Evolutionary conservation across 768 basidiomycete genomes (phyloP).

Genomic region (Leucocoprinus sp.): DNA sequence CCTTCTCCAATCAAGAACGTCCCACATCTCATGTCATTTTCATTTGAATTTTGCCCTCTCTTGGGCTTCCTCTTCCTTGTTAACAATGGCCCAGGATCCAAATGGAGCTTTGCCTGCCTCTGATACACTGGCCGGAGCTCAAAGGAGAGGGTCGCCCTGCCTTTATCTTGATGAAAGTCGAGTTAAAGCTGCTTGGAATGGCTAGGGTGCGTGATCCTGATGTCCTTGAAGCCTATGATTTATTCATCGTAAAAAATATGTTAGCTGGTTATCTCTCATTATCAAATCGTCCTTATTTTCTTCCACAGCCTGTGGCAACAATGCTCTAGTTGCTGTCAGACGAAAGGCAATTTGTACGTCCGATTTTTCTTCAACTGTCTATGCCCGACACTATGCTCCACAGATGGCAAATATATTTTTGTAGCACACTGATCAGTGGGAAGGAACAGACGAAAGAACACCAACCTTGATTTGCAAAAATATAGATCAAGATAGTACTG

Average conservation of each 20-base stretch:
- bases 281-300: background rate
- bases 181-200: slow-evolving; percentile 54
- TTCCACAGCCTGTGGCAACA: slow-evolving; percentile 48
- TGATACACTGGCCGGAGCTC: slow-evolving; percentile 9
- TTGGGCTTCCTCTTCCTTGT: background rate
- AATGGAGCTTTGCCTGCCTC: background rate
- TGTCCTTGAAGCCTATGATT: slow-evolving; percentile 47
- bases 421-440: slow-evolving; percentile 54
- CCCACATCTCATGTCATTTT: background rate
- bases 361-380: background rate
- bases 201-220: slow-evolving; percentile 38
- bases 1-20: background rate
- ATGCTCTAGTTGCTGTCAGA: slow-evolving; percentile 61
- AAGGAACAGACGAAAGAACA: slow-evolving; percentile 59
- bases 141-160: slow-evolving; percentile 18
- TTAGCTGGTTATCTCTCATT: background rate
- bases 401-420: slow-evolving; percentile 64
- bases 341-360: slow-evolving; percentile 56
- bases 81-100: background rate
- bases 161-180: slow-evolving; percentile 28
- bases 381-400: background rate
- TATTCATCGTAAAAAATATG: slow-evolving; percentile 64
- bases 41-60: background rate
- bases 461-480: slow-evolving; percentile 76
- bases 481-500: slow-evolving; percentile 68